A percentile compares a stretch with the other conserved stretches of the same genome.
These are phyloP conservation scores for Cafeteria roenbergensis DNA, from an alignment of 108 stramenopile genomes.

Conservation along the genomic window DNA sequence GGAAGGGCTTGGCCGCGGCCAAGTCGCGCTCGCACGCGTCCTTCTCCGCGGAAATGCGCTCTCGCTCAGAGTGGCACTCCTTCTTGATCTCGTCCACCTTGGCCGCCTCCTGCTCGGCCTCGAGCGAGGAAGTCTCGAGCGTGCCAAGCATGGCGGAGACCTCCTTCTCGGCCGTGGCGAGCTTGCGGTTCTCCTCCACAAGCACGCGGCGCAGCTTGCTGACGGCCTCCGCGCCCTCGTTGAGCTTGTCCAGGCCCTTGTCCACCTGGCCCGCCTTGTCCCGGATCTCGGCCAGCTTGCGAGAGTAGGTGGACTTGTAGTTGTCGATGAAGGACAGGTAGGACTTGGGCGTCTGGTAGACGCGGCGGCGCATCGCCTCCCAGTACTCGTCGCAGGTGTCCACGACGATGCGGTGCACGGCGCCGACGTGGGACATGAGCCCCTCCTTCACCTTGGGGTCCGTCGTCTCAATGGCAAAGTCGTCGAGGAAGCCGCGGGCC, in stretches of 20 bases:
- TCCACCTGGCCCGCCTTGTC: constrained; percentile 67
- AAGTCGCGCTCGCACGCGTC: constrained; percentile 58
- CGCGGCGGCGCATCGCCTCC: constrained; percentile 59
- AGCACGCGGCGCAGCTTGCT: constrained; percentile 67
- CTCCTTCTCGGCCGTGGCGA: constrained; percentile 61
- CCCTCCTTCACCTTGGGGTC: constrained; percentile 31
- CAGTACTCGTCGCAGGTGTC: constrained; percentile 72
- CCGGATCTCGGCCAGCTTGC: constrained; percentile 60
- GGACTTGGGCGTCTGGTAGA: constrained; percentile 76
- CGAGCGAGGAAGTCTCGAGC: constrained; percentile 60
- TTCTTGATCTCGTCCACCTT: constrained; percentile 61
- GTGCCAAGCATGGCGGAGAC: constrained; percentile 66
- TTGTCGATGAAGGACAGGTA: constrained; percentile 69
- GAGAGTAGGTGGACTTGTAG: constrained; percentile 58
- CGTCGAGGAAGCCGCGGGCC: constrained; percentile 55
- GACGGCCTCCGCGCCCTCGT: constrained; percentile 69
- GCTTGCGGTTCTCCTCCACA: constrained; percentile 63
- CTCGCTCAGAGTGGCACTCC: constrained; percentile 63
- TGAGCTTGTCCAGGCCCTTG: constrained; percentile 67
- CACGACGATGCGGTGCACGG: constrained; percentile 62
- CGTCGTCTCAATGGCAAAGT: constrained; percentile 52
- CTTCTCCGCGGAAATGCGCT: constrained; percentile 61
- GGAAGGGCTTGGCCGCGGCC: constrained; percentile 72
- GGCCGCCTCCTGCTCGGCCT: constrained; percentile 66
- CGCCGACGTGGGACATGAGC: constrained; percentile 66